Evolutionary conservation across 345 rosid genomes (phyloP), one percentile per base, ranked within the genome.

Genomic region (Rhodomyrtus tomentosa): DNA sequence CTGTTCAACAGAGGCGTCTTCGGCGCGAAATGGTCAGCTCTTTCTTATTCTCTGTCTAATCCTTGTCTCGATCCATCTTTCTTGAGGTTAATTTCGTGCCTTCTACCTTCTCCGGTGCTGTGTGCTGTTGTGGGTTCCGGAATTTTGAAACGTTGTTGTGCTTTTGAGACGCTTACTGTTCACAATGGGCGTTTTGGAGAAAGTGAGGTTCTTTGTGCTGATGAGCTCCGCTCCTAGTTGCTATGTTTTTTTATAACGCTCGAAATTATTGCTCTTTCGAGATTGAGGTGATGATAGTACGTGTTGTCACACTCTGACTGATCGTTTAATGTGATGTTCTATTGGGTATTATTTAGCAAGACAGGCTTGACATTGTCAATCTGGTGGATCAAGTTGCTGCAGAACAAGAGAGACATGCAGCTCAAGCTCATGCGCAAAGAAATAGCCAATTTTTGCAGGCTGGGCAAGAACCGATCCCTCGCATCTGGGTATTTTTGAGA

Each of bases 391-490:
- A 95, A 95, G 84, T 84, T 95, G 91, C 92, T 92, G 83, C 98
- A 96, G 82, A 96, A 96, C 86, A 96, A 95, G 91, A 94, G 99
- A 87, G 99, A 93, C 87, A 82, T 93, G 92, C 95, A 92, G 88
- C 98, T 96, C 73, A 93, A 93, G 85, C 93, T 92, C 45, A 96
- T 96, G 98, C 93, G 96, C 87, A 94, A 93, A 86, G 98, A 96
- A 92, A 94, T 96, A 74, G 97, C 99, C 98, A 95, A 52, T 95
- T 96, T 88, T 87, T 96, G 87, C 98, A 92, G 90, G 95, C 97
- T 85, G 98, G 98, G 82, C 98, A 95, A 87, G 98, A 96, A 91
- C 87, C 98, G 18, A 96, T 96, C 3, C 98, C 99, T 90, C 93
- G 98, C 82, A 96, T 96, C 58, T 88, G 99, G 91, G 99, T 94